Conservation (phyloP, 2,329 filamentous ascomycete species). For the Ceratocystiopsis brevicomis region DNA sequence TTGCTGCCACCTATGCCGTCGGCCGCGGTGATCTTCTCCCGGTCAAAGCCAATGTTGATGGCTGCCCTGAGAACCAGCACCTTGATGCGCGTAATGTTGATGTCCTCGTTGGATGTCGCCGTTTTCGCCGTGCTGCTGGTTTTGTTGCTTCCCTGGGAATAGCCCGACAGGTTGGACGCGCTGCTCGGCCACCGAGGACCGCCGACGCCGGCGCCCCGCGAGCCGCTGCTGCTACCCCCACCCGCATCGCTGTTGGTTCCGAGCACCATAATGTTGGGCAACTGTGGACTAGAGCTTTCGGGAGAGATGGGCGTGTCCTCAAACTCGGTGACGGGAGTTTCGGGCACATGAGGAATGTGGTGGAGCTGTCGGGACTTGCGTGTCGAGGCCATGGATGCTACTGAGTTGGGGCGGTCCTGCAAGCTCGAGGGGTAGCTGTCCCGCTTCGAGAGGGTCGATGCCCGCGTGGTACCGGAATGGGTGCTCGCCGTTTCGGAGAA, state of each 20-base stretch:
- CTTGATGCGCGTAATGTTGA: conserved; percentile 60
- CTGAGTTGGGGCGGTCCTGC: conserved; percentile 15
- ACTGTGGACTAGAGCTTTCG: conserved; percentile 52
- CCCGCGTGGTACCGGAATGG: conserved; percentile 15
- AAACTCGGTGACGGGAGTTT: conserved; percentile 89
- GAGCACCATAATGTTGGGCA: conserved; percentile 75
- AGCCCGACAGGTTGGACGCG: conserved; percentile 59
- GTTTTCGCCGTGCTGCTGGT: conserved; percentile 57
- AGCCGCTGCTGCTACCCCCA: conserved; percentile 10
- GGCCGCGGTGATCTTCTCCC: conserved; percentile 27
- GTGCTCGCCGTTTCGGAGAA: conserved; percentile 20
- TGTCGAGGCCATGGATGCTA: conserved; percentile 3
- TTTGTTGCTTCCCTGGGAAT: conserved; percentile 50
- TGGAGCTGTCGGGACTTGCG: conserved; percentile 22
- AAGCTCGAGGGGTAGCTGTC: conserved; percentile 30
- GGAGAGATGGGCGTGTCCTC: conserved; percentile 76
- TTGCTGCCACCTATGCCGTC: conserved; percentile 26
- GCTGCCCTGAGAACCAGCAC: conserved; percentile 68
- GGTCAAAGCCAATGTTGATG: conserved; percentile 63
- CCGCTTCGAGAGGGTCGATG: conserved; percentile 30
- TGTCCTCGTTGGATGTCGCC: conserved; percentile 48
- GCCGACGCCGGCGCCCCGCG: not conserved
- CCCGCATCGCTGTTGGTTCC: conserved; percentile 40
- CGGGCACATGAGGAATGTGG: conserved; percentile 41
- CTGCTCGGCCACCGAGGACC: conserved; percentile 55